Conservation (phyloP, 257 asterid species). For the Solanum medicagineum region DNA sequence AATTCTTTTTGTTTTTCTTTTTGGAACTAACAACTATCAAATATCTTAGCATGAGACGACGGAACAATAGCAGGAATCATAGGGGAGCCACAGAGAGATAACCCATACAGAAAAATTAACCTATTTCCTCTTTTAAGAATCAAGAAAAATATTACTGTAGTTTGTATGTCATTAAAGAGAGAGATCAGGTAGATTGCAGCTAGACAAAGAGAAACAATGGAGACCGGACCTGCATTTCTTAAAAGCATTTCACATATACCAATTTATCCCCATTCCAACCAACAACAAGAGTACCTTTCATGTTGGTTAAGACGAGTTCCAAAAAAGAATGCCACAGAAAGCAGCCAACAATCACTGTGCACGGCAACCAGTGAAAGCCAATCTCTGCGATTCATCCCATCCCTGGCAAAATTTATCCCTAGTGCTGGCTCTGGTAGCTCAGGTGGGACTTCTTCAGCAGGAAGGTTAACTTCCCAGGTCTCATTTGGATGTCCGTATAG, state of each 20-base stretch:
- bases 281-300: conserved; percentile 42
- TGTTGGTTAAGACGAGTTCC: conserved; percentile 82
- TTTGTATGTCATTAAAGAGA: neutral
- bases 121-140: neutral
- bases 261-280: neutral
- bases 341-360: conserved; percentile 95
- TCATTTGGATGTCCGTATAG: conserved; percentile 80
- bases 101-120: neutral
- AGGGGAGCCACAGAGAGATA: neutral
- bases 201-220: neutral
- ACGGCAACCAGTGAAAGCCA: conserved; percentile 93
- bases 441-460: conserved; percentile 96
- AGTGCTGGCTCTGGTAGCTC: conserved; percentile 97
- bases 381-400: conserved; percentile 81
- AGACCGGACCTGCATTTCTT: neutral
- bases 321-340: conserved; percentile 79
- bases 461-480: conserved; percentile 85
- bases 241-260: neutral
- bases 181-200: neutral
- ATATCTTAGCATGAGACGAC: neutral
- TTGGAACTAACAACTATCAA: neutral
- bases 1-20: neutral
- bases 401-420: conserved; percentile 90
- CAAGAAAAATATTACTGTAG: neutral
- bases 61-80: neutral